Evolutionary conservation across 306 rosid genomes (phyloP), one percentile per base, ranked within the genome.

Genomic region (Macrotyloma uniflorum): DNA sequence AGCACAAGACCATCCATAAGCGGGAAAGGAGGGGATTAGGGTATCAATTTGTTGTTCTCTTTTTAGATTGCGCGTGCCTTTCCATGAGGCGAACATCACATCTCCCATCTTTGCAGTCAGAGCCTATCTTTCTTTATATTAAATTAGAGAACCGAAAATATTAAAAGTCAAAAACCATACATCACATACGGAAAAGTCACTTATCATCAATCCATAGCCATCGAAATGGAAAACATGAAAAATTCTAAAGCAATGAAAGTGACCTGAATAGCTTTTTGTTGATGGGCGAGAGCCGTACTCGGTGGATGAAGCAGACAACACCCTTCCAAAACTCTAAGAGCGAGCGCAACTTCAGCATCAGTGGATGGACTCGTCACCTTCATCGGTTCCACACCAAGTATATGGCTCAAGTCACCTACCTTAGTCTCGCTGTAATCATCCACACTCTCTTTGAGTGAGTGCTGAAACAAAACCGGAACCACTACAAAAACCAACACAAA

Each of bases 391-490:
- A 92, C 89, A 0, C 98, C 98, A 77, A 83, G 86, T 50, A 95
- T 87, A 68, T 88, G 92, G 68, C 73, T 89, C 91, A 91, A 82
- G 76, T 85, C 90, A 5, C 79, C 76, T 7, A 92, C 87, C 43
- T 23, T 80, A 11, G 70, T 87, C 32, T 91, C 86, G 19, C 9
- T 18, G 69, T 73, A 75, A 46, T 86, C 76, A 50, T 74, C 94
- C 57, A 74, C 93, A 8, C 84, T 58, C 68, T 95, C 97, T 68
- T 86, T 92, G 57, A 95, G 47, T 11, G 97, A 91, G 80, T 92
- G 91, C 68, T 88, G 88, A 84, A 95, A 95, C 38, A 92, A 83
- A 49, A 91, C 93, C 46, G 96, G 97, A 88, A 92, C 93, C 85
- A 92, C 98, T 95, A 85, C 13, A 54, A 42, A 67, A 42, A 71